These are phyloP conservation scores for Vinca major DNA, from an alignment of 305 asterid species.

Conservation along the genomic window DNA sequence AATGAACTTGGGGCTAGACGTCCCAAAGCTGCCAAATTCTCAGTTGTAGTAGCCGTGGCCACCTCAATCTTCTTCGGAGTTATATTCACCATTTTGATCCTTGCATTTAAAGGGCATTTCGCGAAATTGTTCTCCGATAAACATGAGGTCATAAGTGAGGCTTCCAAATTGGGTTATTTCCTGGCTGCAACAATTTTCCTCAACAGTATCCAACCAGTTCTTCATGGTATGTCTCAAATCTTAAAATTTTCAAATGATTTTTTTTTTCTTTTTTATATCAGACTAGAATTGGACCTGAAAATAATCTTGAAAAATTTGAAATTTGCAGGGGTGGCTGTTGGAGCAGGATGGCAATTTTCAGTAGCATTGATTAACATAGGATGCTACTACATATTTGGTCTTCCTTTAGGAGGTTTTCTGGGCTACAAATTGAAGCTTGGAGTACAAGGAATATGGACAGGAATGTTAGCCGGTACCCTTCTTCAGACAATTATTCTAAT, in stretches of 20 bases:
- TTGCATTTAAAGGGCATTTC: constrained; percentile 32
- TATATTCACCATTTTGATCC: constrained; percentile 29
- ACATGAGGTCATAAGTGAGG: constrained; percentile 39
- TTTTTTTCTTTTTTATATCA: too few relatives aligned
- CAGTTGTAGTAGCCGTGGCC: constrained; percentile 32
- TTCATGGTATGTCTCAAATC: constrained; percentile 43
- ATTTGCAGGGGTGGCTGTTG: constrained; percentile 62
- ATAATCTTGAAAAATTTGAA: background rate
- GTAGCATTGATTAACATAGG: constrained; percentile 47
- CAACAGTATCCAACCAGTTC: constrained; percentile 62
- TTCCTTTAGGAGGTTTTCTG: constrained; percentile 60
- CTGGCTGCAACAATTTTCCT: constrained; percentile 56
- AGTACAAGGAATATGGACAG: constrained; percentile 63
- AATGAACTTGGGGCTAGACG: constrained; percentile 65
- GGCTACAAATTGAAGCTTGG: constrained; percentile 56
- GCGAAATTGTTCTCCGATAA: constrained; percentile 43
- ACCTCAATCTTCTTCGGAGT: constrained; percentile 46
- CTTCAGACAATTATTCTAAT: constrained; percentile 43
- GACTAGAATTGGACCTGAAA: too few relatives aligned
- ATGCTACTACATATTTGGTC: constrained; percentile 52
- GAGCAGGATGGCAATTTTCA: constrained; percentile 71
- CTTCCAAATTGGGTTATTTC: constrained; percentile 54
- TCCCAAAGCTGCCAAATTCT: constrained; percentile 59
- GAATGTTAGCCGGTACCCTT: constrained; percentile 56
- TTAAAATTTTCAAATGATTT: background rate